Base-by-base conservation (phyloP, 768 basidiomycete genomes). In the Paxillus ammoniavirescens region DNA sequence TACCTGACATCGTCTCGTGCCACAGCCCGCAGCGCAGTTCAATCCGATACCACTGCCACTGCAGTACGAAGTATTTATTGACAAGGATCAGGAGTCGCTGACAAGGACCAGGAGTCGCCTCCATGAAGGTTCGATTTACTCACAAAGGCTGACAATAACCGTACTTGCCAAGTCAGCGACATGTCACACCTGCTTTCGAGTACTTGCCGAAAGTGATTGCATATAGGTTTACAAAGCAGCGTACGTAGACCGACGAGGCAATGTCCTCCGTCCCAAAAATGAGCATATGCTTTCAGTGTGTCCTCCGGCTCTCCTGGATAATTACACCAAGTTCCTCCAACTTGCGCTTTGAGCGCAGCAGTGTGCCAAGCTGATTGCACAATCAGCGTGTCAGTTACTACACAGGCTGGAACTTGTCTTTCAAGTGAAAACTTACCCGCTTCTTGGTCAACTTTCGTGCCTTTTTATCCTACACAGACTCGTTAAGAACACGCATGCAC, bases 401-500 rank as follows among this genome's bases (percentile, higher is more conserved):
- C 4, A 13, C 17, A 8, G 30, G 41, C n/a, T 10, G 2, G 21
- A 12, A 40, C 0, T 0, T 17, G 8, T 4, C 47, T 26, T 21
- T 45, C 5, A 35, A 53, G 47, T 21, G 35, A 18, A 53, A n/a
- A 84, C 87, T 64, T 68, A 97, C 96, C 82, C 94, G 87, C 82
- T 96, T 98, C 87, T 99, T 99, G 65, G 94, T 95, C 81, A 98
- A 80, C 80, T 98, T 98, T 74, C 93, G 83, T 55, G 96, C 96
- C 78, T 96, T 98, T 86, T 99, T 99, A 75, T 99, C 96, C 93
- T 93, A 66, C 42, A 53, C 45, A 47, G 17, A 31, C 42, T 12
- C 7, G 36, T 52, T 49, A 10, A 49, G 18, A 57, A 30, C 28
- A 54, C 21, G n/a, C 2, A 51, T n/a, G 12, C 4, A 8, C 15